Base-by-base conservation (phyloP, 768 basidiomycete genomes). In the Panaeolus cyanescens region DNA sequence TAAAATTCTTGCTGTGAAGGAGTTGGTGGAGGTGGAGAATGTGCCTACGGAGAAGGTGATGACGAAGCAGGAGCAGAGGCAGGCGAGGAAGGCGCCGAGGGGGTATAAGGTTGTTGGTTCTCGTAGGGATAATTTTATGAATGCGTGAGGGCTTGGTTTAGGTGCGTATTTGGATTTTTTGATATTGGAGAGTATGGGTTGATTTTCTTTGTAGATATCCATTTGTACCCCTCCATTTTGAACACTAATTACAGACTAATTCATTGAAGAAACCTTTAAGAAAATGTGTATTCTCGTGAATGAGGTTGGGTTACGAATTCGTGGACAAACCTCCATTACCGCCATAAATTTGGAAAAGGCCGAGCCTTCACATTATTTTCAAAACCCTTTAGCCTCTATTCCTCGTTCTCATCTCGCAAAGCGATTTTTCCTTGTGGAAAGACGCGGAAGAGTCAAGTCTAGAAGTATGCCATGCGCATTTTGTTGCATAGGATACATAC, bases 1-100 rank as follows among this genome's bases (percentile, higher is more conserved):
- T 13, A 92, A 92, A 74, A 95, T 97, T 55, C 79, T 98, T 54
- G 76, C 76, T 22, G 86, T 97, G 59, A 98, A 97, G 80, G 95
- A 98, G 76, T 78, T 98, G 42, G 85, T 97, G 9, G 84, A 91
- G 69, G 95, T 98, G 40, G 83, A 88, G 72, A 96, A 96, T 70
- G 94, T 97, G 15, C 84, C 89, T 0, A 77, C 79, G 25, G 79
- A 81, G 32, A 77, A 82, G 59, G 92, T 94, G 25, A 81, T 82
- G 75, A 89, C 86, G n/a, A 86, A 87, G 70, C 76, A 83, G 63
- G 81, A 92, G 75, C 87, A 89, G 78, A 80, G 85, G 65, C 72
- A 74, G 67, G 89, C 90, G 63, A 79, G 92, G 68, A 86, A 81
- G 72, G 84, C 91, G 9, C 73, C 81, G 10, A 78, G 88, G 45